phyloP scores from a whole-genome alignment of 352 stramenopile species.

The Stramenopiles sp. region DNA sequence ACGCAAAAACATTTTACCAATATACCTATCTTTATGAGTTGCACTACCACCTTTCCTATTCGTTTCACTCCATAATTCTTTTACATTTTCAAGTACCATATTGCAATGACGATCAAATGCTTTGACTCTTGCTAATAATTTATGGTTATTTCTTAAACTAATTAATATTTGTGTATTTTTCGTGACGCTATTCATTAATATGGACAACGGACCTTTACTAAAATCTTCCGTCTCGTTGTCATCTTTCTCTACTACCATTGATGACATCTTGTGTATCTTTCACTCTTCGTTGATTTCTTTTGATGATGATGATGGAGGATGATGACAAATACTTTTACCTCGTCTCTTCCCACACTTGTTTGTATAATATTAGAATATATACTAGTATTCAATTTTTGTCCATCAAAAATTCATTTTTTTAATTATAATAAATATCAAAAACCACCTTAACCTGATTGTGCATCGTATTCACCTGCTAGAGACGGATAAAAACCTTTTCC shows the following conservation, averaged over 20 bases:
- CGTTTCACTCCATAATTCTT: constrained; percentile 99
- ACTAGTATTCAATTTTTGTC: too few species aligned
- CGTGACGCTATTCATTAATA: constrained; percentile 92
- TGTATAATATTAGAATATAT: too few species aligned
- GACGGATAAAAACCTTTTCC: too few species aligned
- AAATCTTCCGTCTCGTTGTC: constrained; percentile 75
- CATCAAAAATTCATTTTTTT: too few species aligned
- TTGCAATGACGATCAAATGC: constrained; percentile 99
- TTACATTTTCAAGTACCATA: constrained; percentile 98
- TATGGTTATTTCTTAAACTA: constrained; percentile 99
- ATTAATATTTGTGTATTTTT: constrained; percentile 92
- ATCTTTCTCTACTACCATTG: constrained; percentile 26
- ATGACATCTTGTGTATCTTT: too few species aligned
- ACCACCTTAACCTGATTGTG: too few species aligned
- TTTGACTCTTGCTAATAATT: constrained; percentile 93
- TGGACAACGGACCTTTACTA: constrained; percentile 81
- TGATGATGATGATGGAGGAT: too few species aligned
- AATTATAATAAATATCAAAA: too few species aligned
- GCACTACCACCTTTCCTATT: constrained; percentile 78
- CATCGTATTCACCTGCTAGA: too few species aligned
- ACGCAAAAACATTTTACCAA: constrained; percentile 98
- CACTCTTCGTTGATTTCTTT: too few species aligned
- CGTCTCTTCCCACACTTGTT: too few species aligned
- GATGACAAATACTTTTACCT: too few species aligned
- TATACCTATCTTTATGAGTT: constrained; percentile 63